Conservation (phyloP, 2,329 filamentous ascomycete genomes). For the Xylariaceae sp. region DNA sequence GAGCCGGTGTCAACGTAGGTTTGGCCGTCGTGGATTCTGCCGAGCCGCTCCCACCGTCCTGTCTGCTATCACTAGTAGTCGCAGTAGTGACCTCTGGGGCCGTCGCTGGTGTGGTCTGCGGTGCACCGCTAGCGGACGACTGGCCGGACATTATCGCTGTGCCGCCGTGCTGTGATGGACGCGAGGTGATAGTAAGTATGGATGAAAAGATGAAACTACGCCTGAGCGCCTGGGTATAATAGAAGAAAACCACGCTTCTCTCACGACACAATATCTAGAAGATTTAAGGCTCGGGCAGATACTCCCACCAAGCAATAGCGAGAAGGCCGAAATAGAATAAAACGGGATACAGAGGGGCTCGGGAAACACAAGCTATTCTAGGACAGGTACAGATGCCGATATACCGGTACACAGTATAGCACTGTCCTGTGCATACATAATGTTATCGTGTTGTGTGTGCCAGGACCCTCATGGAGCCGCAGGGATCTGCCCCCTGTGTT, state of each 20-base stretch:
- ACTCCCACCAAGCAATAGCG: neutral
- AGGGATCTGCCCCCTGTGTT: slow-evolving; percentile 20
- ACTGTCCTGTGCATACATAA: neutral
- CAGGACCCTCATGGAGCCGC: slow-evolving; percentile 13
- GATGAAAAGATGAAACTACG: neutral
- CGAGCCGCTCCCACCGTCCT: neutral
- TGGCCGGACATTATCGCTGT: slow-evolving; percentile 19
- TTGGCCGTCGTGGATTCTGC: slow-evolving; percentile 7
- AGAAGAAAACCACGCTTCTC: too few species aligned
- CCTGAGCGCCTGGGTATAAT: too few species aligned
- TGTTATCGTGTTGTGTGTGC: slow-evolving; percentile 3
- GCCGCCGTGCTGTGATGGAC: neutral
- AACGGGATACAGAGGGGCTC: slow-evolving; percentile 1
- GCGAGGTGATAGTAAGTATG: neutral
- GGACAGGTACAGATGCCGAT: slow-evolving; percentile 6
- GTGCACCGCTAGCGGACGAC: slow-evolving; percentile 13
- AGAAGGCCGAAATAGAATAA: slow-evolving; percentile 3
- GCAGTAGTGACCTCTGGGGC: slow-evolving; percentile 10
- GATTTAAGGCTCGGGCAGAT: neutral
- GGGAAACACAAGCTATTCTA: slow-evolving; percentile 7
- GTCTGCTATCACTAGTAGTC: slow-evolving; percentile 10
- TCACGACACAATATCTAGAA: neutral
- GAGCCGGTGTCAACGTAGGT: neutral
- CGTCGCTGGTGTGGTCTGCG: slow-evolving; percentile 16
- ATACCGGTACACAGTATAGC: neutral